These are phyloP conservation scores for Fusarium lyarnte DNA, from an alignment of 2,329 filamentous ascomycete species.

Conservation along the genomic window DNA sequence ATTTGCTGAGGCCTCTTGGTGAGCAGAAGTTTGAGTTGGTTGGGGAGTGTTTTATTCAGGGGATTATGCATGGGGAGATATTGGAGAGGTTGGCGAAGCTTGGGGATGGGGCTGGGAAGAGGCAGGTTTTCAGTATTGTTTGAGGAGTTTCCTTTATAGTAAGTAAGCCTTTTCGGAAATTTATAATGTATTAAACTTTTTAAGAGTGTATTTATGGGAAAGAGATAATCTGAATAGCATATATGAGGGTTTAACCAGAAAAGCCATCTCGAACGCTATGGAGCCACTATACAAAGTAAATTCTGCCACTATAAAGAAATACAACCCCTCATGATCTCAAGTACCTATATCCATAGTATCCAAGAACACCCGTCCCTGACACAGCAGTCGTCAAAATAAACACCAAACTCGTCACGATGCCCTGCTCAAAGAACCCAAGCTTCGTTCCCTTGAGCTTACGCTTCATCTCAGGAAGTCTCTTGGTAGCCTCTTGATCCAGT, in stretches of 20 bases:
- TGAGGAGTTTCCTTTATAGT: not conserved
- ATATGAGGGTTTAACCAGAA: no score
- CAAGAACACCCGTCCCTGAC: constrained; percentile 10
- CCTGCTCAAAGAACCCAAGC: constrained; percentile 30
- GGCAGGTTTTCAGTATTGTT: not conserved
- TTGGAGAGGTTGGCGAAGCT: not conserved
- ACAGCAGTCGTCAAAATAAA: constrained; percentile 16
- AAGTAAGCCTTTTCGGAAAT: no score
- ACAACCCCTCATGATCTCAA: not conserved
- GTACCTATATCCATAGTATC: constrained; percentile 19
- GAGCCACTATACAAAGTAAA: not conserved
- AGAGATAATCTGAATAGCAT: no score
- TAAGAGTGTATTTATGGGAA: no score
- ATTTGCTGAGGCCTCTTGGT: not conserved
- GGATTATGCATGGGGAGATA: constrained; percentile 27
- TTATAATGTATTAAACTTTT: no score
- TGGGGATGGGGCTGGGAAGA: not conserved
- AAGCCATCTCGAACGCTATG: not conserved
- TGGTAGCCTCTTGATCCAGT: constrained; percentile 6
- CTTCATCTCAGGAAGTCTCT: constrained; percentile 10
- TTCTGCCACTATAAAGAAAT: not conserved
- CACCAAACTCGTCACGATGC: constrained; percentile 24
- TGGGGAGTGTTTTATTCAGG: constrained; percentile 24
- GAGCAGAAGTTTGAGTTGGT: not conserved
- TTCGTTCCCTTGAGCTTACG: constrained; percentile 6